Base-by-base conservation (phyloP, 495 filamentous ascomycete genomes). In the Aspergillus incahuasiensis region DNA sequence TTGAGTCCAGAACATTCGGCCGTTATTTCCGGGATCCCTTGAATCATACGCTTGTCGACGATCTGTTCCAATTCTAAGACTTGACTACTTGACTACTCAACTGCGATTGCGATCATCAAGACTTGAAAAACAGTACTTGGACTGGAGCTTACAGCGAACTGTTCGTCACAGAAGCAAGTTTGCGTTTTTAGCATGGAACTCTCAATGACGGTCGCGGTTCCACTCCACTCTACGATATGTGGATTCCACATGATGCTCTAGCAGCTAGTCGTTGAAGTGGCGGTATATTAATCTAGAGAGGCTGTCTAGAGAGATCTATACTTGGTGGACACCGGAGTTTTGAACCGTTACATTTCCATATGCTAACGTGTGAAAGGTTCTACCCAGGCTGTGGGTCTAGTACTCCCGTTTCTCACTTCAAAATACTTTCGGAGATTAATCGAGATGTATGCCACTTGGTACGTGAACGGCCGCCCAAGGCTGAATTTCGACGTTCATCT, bases 1-100 rank as follows among this genome's bases (percentile, higher is more conserved):
- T n/a, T 40, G 52, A 46, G 60, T 54, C 60, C 60, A 63, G 60
- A 63, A 58, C 60, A 59, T 60, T 63, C 57, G 57, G 46, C 30
- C 56, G 40, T 58, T 58, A 51, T 40, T 54, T 58, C 61, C 57
- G 50, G 52, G 50, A 51, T 61, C 40, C 51, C 46, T 44, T 51
- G 50, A 50, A 16, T 35, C 35, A 20, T 22, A 34, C 12, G 38
- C 52, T 30, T 30, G 54, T 34, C 45, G 19, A 43, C 25, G 22
- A 22, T 28, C 45, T 54, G 30, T 30, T 16, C 38, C 48, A 49
- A 24, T 11, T 57, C 28, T 24, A 18, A 16, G 32, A 35, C 39
- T 16, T 21, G n/a, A 15, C n/a, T 45, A 35, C 39, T 16, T 21
- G n/a, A 15, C n/a, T 45, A 42, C 25, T 21, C 24, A 16, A 6